phyloP scores from a whole-genome alignment of 2,329 filamentous ascomycete species.

The Ophiostoma sp. region DNA sequence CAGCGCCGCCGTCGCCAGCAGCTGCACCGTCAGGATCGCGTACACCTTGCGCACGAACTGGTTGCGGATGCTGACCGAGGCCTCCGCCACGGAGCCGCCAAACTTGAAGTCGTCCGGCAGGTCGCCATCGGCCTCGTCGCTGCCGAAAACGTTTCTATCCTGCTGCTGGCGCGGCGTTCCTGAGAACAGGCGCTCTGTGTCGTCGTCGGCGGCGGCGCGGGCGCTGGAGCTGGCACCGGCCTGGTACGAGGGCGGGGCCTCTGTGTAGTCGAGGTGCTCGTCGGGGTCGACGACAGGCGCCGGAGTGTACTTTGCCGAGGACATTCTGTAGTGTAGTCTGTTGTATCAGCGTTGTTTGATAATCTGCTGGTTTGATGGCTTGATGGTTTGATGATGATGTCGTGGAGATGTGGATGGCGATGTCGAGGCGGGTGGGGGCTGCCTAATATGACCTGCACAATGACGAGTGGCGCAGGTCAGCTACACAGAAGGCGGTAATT shows the following conservation, averaged over 20 bases:
- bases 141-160: slow-evolving; percentile 42
- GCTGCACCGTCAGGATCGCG: slow-evolving; percentile 91
- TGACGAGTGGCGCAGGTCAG: slow-evolving; percentile 21
- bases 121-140: slow-evolving; percentile 55
- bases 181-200: slow-evolving; percentile 54
- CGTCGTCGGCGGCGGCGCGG: slow-evolving; percentile 49
- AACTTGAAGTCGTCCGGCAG: slow-evolving; percentile 99
- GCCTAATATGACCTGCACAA: slow-evolving; percentile 18
- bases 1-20: slow-evolving; percentile 75
- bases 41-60: slow-evolving; percentile 98
- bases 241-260: slow-evolving; percentile 78
- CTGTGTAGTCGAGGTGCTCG: slow-evolving; percentile 58
- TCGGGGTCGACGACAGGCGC: slow-evolving; percentile 84
- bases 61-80: slow-evolving; percentile 91
- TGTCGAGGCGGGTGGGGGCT: neutral
- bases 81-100: slow-evolving; percentile 87
- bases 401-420: neutral
- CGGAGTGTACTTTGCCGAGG: slow-evolving; percentile 72
- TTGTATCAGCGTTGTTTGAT: neutral
- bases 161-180: slow-evolving; percentile 70
- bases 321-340: slow-evolving; percentile 27
- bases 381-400: slow-evolving; percentile 4
- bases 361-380: neutral
- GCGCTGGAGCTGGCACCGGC: slow-evolving; percentile 44
- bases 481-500: neutral